Base-by-base conservation (phyloP, 345 rosid species). In the Acer campestre region DNA sequence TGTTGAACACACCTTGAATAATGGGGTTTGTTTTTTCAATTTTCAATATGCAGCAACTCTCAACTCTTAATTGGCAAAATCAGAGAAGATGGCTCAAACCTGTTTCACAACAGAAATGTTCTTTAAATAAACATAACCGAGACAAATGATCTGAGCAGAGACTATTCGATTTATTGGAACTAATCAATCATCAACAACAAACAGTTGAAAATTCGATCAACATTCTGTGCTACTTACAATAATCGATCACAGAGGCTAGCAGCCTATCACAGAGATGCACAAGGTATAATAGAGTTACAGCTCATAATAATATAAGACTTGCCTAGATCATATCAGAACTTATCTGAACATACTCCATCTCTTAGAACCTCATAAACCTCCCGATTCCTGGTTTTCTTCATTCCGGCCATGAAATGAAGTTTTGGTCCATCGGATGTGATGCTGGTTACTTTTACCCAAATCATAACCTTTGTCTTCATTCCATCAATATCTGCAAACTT, bases 401-500 rank as follows among this genome's bases (percentile, higher is more conserved):
- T 78, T 61, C 99, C 98, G 0, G 94, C 93, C 0, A 86, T 86
- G 81, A 96, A 92, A 78, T 94, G 86, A 22, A 94, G 93, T 88
- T 92, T 96, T 12, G 94, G 68, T 6, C 92, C 82, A 1, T 90
- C 97, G 6, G 95, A 87, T 55, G 94, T 61, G 74, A 96, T 85
- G 53, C 84, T 82, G 13, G 88, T 88, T 72, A 96, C 97, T 80
- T 96, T 94, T 65, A 93, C 91, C 99, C 99, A 94, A 9, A 94
- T 82, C 87, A 96, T 75, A 29, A 91, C 86, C 81, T 94, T 96
- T 1, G 98, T 94, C 89, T 96, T 96, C 87, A 96, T 75, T 68
- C 99, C 99, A 76, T 91, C 98, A 55, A 96, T 83, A 12, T 94
- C 99, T 0, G 82, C 88, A 7, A 96, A 86, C 85, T 91, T 94